Evolutionary conservation across 148 eudicot species (phyloP).

Genomic region (Mesembryanthemum crystallinum): DNA sequence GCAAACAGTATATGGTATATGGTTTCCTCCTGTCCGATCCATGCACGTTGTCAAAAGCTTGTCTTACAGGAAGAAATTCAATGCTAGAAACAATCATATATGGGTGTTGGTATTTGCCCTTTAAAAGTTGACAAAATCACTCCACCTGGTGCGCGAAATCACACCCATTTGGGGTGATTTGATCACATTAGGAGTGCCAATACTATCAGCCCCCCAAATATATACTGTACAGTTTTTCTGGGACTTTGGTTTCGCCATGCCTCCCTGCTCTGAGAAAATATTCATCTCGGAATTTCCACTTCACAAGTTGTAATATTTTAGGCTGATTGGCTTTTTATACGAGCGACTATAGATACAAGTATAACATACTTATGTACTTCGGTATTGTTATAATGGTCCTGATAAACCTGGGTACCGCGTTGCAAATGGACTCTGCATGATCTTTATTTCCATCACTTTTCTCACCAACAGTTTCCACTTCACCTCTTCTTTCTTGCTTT

Average conservation of each 20-base stretch:
- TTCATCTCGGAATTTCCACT: background rate
- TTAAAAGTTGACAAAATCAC: no score
- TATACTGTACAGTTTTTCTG: background rate
- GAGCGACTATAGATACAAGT: no score
- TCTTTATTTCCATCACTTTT: constrained; percentile 68
- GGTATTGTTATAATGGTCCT: constrained; percentile 8
- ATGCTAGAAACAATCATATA: no score
- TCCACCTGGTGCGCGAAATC: no score
- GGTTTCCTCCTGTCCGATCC: background rate
- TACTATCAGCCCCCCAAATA: no score
- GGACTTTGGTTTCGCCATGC: background rate
- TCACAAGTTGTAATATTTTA: background rate
- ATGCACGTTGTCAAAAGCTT: background rate
- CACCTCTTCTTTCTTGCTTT: constrained; percentile 65
- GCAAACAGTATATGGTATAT: background rate
- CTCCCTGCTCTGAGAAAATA: background rate
- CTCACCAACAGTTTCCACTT: constrained; percentile 67
- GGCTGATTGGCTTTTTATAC: background rate
- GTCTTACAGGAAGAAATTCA: constrained; percentile 9
- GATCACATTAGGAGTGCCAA: no score
- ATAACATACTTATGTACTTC: background rate
- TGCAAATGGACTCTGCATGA: constrained; percentile 27
- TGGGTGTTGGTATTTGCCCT: no score
- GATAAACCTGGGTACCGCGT: constrained; percentile 22
- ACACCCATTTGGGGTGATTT: no score